Evolutionary conservation across 495 filamentous ascomycete species (phyloP), one percentile per base, ranked within the genome.

Genomic region (Penicillium desertorum): DNA sequence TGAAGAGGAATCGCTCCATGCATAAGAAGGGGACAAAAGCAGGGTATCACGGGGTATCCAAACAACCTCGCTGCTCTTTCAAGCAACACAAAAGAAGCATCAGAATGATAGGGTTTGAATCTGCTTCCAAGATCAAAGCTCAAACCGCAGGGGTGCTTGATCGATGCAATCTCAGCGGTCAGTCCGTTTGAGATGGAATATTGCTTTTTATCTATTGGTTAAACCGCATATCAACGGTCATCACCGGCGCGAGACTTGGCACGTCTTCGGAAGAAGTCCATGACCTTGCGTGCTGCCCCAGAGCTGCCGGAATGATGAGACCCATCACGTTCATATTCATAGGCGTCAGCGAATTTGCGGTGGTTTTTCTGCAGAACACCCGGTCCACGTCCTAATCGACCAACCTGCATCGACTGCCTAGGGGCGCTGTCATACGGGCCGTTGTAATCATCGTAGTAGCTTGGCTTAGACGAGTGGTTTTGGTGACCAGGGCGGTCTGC

Each of bases 261-360:
- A 59, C 92, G 82, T 67, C 92, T 78, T 64, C 94, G 83, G 77
- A 98, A 98, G 72, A 96, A 94, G 73, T 97, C 94, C 94, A 98
- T 98, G 46, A 98, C 94, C 64, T 89, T 87, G 62, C 90, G 85
- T 17, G 92, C 91, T 16, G 91, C 88, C 34, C 91, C 90, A 54
- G 84, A 89, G 65, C 88, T 94, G 30, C 93, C 94, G 4, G 84
- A 86, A 69, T 91, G 85, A 53, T 86, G 81, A 8, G 86, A 75
- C 37, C 75, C 74, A 54, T 85, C 81, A 48, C 83, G 79, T 55
- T 87, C 85, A 49, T 86, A 83, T 62, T 96, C 92, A 65, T 92
- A 96, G n/a, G 90, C 91, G 61, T 97, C 91, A 3, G 81, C 85
- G 62, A 98, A 96, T 56, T 90, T 91, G 62, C 87, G 80, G 57